Base-by-base conservation (phyloP, 768 basidiomycete species). In the Suillus decipiens region DNA sequence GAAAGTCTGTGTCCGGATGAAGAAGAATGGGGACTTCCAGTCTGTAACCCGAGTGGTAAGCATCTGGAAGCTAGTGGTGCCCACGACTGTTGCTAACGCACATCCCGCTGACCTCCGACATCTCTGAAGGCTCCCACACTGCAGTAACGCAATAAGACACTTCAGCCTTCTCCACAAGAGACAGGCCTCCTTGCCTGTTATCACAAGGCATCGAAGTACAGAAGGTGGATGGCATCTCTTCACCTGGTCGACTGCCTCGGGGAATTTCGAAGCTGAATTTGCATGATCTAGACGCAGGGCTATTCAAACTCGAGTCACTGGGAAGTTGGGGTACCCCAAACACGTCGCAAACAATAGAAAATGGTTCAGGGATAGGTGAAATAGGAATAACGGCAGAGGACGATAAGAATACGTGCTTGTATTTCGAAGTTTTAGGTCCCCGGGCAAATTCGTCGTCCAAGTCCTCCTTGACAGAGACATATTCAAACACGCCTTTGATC, bases 141-240 rank as follows among this genome's bases (percentile, higher is more conserved):
- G 82, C 86, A 15, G 77, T 77, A 24, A 91, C 71, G 55, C 77
- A 80, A 70, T 91, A 92, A 39, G 79, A 72, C 2, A 90, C 79
- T 55, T 81, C 76, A 9, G 78, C 68, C 39, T 75, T 74, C 62
- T 82, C 82, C 45, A 67, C 70, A 31, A 58, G 62, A 0, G 74
- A 62, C 15, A 70, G 66, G 8, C 70, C 72, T 5, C 75, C 71
- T 33, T 64, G 61, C 19, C 65, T 70, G 48, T 69, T 64, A 15
- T 67, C 67, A 9, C 73, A 68, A 17, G 78, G 72, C 10, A 72
- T 75, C 9, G 78, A 72, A 8, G 78, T 74, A 36, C 77, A 78
- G 68, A 88, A 88, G 0, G 86, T 85, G 0, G 86, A 77, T 0
- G 90, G 90, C 53, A 91, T 74, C 66, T 87, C 86, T 68, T 88